These are phyloP conservation scores for Leucosporidium yakuticum DNA, from an alignment of 768 basidiomycete genomes.

Conservation along the genomic window DNA sequence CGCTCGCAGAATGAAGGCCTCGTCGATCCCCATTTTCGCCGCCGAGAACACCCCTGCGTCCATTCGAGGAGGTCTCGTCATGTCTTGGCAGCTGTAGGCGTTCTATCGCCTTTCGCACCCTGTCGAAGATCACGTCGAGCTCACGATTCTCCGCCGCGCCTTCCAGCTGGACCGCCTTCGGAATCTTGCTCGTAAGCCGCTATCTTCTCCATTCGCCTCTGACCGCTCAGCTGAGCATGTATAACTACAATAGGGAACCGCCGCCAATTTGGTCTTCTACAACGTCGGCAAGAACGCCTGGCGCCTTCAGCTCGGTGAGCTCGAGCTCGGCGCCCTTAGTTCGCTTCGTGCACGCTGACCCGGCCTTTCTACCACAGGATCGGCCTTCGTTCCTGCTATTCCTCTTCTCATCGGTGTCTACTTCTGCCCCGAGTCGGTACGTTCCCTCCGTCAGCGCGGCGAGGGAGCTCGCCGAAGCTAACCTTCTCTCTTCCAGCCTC, in stretches of 20 bases:
- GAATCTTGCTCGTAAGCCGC: constrained; percentile 40
- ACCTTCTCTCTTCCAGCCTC: constrained; percentile 5
- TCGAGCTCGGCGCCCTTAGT: too few relatives aligned
- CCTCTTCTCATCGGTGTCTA: constrained; percentile 52
- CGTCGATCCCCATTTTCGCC: constrained; percentile 59
- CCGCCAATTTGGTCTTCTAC: background rate
- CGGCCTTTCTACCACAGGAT: constrained; percentile 23
- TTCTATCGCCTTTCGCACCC: too few relatives aligned
- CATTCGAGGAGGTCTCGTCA: constrained; percentile 81
- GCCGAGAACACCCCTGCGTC: constrained; percentile 71
- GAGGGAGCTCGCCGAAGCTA: too few relatives aligned
- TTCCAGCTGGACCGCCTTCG: constrained; percentile 46
- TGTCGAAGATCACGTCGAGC: background rate
- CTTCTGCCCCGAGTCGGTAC: constrained; percentile 51
- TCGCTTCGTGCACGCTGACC: too few relatives aligned
- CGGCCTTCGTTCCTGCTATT: constrained; percentile 45
- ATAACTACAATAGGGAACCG: background rate
- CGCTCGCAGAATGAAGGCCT: constrained; percentile 48
- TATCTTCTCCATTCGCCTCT: too few relatives aligned
- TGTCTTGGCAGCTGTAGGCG: constrained; percentile 63
- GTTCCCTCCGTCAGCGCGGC: too few relatives aligned
- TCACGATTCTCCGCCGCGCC: too few relatives aligned
- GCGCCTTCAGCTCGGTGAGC: constrained; percentile 43
- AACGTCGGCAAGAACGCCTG: constrained; percentile 41
- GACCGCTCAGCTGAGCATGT: too few relatives aligned